Base-by-base conservation (phyloP, 345 rosid species). In the Nasturtium officinale region DNA sequence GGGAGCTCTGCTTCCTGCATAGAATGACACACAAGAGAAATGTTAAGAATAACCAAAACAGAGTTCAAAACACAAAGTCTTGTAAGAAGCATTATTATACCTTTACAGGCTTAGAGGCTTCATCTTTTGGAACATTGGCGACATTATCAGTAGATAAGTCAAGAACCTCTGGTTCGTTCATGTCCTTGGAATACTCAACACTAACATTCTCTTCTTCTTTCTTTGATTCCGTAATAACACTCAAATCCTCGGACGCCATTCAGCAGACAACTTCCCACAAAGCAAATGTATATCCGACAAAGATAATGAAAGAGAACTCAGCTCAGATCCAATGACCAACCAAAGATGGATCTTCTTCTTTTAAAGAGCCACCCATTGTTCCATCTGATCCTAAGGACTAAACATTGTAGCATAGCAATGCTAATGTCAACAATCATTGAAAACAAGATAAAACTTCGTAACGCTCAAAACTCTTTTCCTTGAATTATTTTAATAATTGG, bases 191-290 rank as follows among this genome's bases (percentile, higher is more conserved):
- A 56, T 62, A 78, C 71, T 62, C 85, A 65, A 65, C 65, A 35
- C 62, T 64, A 58, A 72, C 71, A 62, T 35, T 78, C 5, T 35
- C 62, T 78, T 78, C 85, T 77, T 65, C 84, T 57, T 78, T 70
- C 66, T 73, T 83, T 65, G 78, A 43, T 71, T 76, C 83, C 13
- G 12, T 3, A 56, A 78, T 56, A 61, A 73, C 67, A 64, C 25
- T 81, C 71, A 71, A 78, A 38, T 85, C 85, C 60, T 77, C 92
- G 47, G 91, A 77, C 59, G 83, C 94, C 98, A 94, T 94, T 58
- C 38, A 67, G 38, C n/a, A 8, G 5, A 65, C 25, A 48, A 61
- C 38, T 53, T 62, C 43, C 16, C 78, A 72, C 51, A 47, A 63
- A 62, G 48, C 17, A 68, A 60, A 59, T 32, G 38, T 45, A 16